phyloP scores from a whole-genome alignment of 2,329 filamentous ascomycete genomes.

The Scedosporium apiospermum region DNA sequence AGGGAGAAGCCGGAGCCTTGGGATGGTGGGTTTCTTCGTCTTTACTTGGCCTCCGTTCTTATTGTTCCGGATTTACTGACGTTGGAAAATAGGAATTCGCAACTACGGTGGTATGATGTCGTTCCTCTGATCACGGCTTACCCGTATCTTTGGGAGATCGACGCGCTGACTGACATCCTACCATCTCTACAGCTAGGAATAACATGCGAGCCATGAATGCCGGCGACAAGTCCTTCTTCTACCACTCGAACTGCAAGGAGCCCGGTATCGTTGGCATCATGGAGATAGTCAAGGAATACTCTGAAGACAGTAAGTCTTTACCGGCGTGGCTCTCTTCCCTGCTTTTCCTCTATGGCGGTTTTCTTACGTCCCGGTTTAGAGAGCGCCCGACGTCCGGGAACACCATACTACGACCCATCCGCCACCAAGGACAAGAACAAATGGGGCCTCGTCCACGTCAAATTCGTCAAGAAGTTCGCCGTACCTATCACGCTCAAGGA shows the following conservation, averaged over 20 bases:
- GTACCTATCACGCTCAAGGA: constrained; percentile 61
- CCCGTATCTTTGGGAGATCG: background rate
- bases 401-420: constrained; percentile 74
- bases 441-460: constrained; percentile 86
- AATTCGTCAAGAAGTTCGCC: constrained; percentile 75
- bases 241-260: constrained; percentile 87
- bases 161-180: constrained; percentile 4
- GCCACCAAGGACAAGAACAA: constrained; percentile 45
- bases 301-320: constrained; percentile 56
- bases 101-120: background rate
- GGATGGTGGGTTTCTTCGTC: constrained; percentile 56
- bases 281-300: constrained; percentile 80
- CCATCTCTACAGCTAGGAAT: constrained; percentile 53
- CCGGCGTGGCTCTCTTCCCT: too few relatives aligned
- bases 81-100: constrained; percentile 4
- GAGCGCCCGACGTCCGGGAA: constrained; percentile 21
- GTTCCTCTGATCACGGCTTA: too few relatives aligned
- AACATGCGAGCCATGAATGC: constrained; percentile 86
- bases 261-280: constrained; percentile 82
- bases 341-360: background rate
- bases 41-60: background rate
- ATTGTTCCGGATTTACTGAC: constrained; percentile 3
- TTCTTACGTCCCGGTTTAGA: constrained; percentile 14
- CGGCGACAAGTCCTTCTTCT: constrained; percentile 92
- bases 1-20: constrained; percentile 74